Conservation (phyloP, 768 basidiomycete species). For the Rhodocollybia butyracea region DNA sequence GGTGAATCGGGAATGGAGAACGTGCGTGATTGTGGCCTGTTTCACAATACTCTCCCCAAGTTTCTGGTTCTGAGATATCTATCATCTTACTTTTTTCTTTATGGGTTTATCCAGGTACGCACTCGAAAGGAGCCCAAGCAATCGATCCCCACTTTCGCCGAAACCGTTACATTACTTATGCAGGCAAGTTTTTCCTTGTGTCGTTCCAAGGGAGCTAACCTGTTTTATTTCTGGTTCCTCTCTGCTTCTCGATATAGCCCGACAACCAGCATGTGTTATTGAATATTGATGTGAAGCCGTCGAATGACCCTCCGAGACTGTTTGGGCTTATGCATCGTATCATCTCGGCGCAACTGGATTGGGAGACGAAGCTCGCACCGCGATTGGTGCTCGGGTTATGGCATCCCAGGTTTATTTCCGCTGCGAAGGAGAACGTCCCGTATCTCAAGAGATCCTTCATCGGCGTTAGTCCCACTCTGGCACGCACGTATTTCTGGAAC, state of each 20-base stretch:
- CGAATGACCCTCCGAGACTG: slow-evolving; percentile 86
- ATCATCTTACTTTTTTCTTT: too few species aligned
- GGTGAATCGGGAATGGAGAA: slow-evolving; percentile 72
- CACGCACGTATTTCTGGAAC: slow-evolving; percentile 87
- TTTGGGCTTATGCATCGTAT: slow-evolving; percentile 74
- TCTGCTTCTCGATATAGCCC: slow-evolving; percentile 36
- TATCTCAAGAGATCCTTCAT: slow-evolving; percentile 87
- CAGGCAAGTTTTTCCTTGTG: slow-evolving; percentile 37
- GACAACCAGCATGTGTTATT: slow-evolving; percentile 75
- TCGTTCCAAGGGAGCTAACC: slow-evolving; percentile 12
- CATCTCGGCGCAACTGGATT: slow-evolving; percentile 61
- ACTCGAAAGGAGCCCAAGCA: slow-evolving; percentile 82
- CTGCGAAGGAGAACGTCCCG: slow-evolving; percentile 73
- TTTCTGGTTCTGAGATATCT: too few species aligned
- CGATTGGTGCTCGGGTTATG: slow-evolving; percentile 80
- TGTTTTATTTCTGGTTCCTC: slow-evolving; percentile 2
- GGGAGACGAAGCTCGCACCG: slow-evolving; percentile 75
- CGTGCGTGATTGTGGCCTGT: too few species aligned
- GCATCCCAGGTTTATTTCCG: slow-evolving; percentile 86
- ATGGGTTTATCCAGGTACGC: too few species aligned
- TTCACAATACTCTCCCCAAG: too few species aligned
- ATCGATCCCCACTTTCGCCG: slow-evolving; percentile 84
- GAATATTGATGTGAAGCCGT: slow-evolving; percentile 91
- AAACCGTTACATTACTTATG: slow-evolving; percentile 81
- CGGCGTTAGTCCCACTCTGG: slow-evolving; percentile 65